Conservation (phyloP, 176 grass and related monocot genomes). For the maize (Zea mays) region Zm-B73-REFERENCE-NAM-5.0 NC_050099.1:239980001-239980500, state of each 20-base stretch:
- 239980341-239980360: constrained; percentile 75
- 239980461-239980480: constrained; percentile 15
- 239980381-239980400: constrained; percentile 94
- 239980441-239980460: neutral
- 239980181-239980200: constrained; percentile 57
- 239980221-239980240: constrained; percentile 73
- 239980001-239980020: neutral
- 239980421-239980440: neutral
- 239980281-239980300: constrained; percentile 75
- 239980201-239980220: constrained; percentile 75
- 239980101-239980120: constrained; percentile 26
- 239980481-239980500: constrained; percentile 2
- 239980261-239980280: constrained; percentile 71
- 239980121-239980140: constrained; percentile 49
- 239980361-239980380: constrained; percentile 86
- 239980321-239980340: constrained; percentile 71
- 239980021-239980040: neutral
- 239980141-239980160: neutral
- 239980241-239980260: constrained; percentile 73
- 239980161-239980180: constrained; percentile 49
- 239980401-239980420: constrained; percentile 53
- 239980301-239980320: constrained; percentile 74
- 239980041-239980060: constrained; percentile 39
- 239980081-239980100: constrained; percentile 20
- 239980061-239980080: neutral